These are phyloP conservation scores for Akanthomyces muscarius DNA, from an alignment of 2,329 filamentous ascomycete genomes.

Conservation along the genomic window DNA sequence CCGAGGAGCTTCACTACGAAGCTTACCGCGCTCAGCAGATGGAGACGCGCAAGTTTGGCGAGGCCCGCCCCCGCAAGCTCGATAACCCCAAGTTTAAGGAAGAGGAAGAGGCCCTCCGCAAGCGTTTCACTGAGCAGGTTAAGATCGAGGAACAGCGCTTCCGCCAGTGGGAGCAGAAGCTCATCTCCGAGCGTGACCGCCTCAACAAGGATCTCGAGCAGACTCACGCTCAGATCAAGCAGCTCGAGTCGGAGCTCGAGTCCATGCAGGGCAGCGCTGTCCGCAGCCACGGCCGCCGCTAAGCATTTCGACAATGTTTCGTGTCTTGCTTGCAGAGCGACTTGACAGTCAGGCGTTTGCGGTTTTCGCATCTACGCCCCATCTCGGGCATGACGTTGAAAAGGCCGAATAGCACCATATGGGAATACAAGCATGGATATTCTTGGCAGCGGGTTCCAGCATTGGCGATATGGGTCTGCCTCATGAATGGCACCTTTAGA, in stretches of 20 bases:
- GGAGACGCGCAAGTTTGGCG: conserved; percentile 99
- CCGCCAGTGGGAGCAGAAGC: conserved; percentile 99
- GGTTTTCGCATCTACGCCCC: conserved; percentile 27
- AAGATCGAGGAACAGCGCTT: conserved; percentile 99
- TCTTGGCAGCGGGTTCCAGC: conserved; percentile 19
- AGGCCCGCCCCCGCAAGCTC: conserved; percentile 92
- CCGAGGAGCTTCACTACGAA: conserved; percentile 98
- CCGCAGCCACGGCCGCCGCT: conserved; percentile 89
- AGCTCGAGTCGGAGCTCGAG: conserved; percentile 88
- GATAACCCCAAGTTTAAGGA: conserved; percentile 99
- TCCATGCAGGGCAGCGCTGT: conserved; percentile 85
- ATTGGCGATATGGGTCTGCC: not conserved
- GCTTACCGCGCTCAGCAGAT: conserved; percentile 98
- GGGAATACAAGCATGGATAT: conserved; percentile 31
- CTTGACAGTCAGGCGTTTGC: conserved; percentile 24
- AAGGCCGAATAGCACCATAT: conserved; percentile 16
- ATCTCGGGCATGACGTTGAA: conserved; percentile 34
- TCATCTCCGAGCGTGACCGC: conserved; percentile 96
- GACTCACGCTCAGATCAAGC: conserved; percentile 92
- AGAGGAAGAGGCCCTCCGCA: conserved; percentile 95
- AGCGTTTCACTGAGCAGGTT: conserved; percentile 99
- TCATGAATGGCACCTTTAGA: conserved; percentile 2
- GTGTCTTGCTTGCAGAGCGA: conserved; percentile 22
- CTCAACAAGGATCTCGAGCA: conserved; percentile 99
- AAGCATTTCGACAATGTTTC: conserved; percentile 33